Percentiles rank a stretch among this genome's conserved stretches.
phyloP scores from a whole-genome alignment of 805 yeast genomes.

The Teunomyces barrocoloradensis region DNA sequence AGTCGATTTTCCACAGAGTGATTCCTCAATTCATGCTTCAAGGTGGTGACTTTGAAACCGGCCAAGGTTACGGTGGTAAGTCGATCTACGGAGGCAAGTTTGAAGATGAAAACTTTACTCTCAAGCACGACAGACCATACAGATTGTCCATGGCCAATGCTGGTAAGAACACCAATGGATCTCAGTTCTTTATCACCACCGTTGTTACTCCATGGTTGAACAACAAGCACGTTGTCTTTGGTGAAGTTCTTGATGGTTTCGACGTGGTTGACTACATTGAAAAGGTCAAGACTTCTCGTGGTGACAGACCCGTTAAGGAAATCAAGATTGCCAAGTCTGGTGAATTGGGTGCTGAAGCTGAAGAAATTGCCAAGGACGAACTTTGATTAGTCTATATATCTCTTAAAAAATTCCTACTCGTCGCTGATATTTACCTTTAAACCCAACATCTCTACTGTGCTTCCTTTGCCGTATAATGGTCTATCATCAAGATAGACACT shows the following conservation, averaged over 20 bases:
- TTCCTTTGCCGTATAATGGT: constrained; percentile 38
- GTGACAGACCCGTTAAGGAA: constrained; percentile 70
- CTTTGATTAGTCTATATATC: constrained; percentile 15
- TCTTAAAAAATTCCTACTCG: background rate
- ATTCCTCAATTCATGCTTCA: constrained; percentile 75
- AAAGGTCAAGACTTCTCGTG: constrained; percentile 60
- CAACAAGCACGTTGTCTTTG: constrained; percentile 94
- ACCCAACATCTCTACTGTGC: constrained; percentile 37
- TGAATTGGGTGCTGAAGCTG: constrained; percentile 40
- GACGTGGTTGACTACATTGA: constrained; percentile 80
- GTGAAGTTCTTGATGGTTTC: constrained; percentile 86
- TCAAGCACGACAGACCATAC: constrained; percentile 70
- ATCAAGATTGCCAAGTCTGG: constrained; percentile 72
- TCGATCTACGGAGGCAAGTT: constrained; percentile 75
- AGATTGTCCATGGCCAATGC: constrained; percentile 78
- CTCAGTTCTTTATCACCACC: constrained; percentile 94
- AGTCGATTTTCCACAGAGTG: constrained; percentile 70
- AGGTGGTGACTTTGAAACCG: constrained; percentile 81
- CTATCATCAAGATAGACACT: constrained; percentile 36
- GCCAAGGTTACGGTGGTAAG: constrained; percentile 75
- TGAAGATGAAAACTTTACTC: constrained; percentile 71
- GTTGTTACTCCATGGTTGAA: constrained; percentile 90
- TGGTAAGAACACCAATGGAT: constrained; percentile 79
- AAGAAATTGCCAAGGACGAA: constrained; percentile 23
- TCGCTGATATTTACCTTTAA: constrained; percentile 21